A percentile compares a stretch with the other conserved stretches of the same genome.
Conservation (phyloP, 192 early-diverging fungal genomes). For the Entomortierella beljakovae region DNA sequence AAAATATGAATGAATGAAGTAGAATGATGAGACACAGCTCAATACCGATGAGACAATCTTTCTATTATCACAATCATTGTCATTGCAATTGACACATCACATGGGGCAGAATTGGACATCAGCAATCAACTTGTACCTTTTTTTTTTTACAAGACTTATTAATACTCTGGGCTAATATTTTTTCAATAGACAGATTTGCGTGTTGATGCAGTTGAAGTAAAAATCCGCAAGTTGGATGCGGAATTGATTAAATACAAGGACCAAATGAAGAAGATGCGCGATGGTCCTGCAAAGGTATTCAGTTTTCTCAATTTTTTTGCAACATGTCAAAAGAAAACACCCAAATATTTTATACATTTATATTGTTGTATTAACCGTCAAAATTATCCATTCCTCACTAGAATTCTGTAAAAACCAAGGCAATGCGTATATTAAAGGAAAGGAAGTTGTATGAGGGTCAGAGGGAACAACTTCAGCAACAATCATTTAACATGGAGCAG, state of each 20-base stretch:
- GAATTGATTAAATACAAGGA: slow-evolving; percentile 92
- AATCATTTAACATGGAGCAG: slow-evolving; percentile 99
- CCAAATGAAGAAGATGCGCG: slow-evolving; percentile 94
- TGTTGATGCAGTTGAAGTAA: slow-evolving; percentile 89
- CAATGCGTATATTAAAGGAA: slow-evolving; percentile 92
- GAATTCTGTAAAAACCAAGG: slow-evolving; percentile 93
- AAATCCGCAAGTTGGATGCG: slow-evolving; percentile 94
- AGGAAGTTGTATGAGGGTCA: slow-evolving; percentile 96
- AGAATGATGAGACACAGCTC: too few species aligned
- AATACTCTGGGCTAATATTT: too few species aligned
- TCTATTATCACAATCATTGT: too few species aligned
- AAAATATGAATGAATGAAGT: too few species aligned
- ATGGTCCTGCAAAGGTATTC: slow-evolving; percentile 84
- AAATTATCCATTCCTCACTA: slow-evolving; percentile 31
- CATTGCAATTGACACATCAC: too few species aligned
- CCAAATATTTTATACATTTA: too few species aligned
- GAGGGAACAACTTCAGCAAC: slow-evolving; percentile 93
- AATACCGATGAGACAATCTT: too few species aligned
- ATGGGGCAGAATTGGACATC: too few species aligned
- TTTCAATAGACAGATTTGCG: slow-evolving; percentile 82
- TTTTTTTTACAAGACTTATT: too few species aligned
- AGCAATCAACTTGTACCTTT: background rate
- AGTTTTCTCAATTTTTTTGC: background rate
- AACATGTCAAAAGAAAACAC: too few species aligned
- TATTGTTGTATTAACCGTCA: too few species aligned